Evolutionary conservation across 1,284 basidiomycete genomes (phyloP), one percentile per base, ranked within the genome.

Genomic region (Microbotryum violaceum): DNA sequence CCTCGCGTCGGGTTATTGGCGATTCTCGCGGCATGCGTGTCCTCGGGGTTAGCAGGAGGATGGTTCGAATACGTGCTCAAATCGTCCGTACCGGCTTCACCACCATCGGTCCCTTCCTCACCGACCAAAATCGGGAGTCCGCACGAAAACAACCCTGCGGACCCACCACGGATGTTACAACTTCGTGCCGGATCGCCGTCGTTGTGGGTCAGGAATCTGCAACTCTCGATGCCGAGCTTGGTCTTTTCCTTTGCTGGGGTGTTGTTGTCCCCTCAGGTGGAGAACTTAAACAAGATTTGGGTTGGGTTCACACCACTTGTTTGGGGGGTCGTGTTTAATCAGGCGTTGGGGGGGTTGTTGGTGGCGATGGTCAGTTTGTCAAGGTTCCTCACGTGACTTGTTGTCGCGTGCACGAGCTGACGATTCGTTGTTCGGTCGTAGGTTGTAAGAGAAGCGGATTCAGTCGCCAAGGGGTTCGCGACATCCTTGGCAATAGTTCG

Each of bases 381-480:
- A 7, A 25, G 14, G 31, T 7, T 4, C 8, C 20, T 20, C 37
- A 12, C 7, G 18, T 16, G 27, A 27, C 27, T 27, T 27, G 31
- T n/a, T 7, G 31, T 25, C 48, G 18, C 18, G 7, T 12, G 8
- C 5, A 21, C 27, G 27, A 23, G 25, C 25, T 54, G 47, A 44
- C 23, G 6, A 44, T 25, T 20, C 1, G 12, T 4, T 33, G 6
- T 6, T 4, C 3, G 20, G 5, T 23, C 31, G 9, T 51, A 64
- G 62, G 70, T 70, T 33, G 69, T 71, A 5, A 61, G 64, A 5
- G 62, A 71, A 42, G 63, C 70, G 2, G 65, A 68, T 45, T 63
- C 61, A 44, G 67, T 72, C 33, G 68, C 65, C 21, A 72, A 71
- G 31, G 71, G 71, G 1, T 72, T 72, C 54, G 71, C 70, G 10